phyloP scores from a whole-genome alignment of 495 filamentous ascomycete genomes.

The Pyronema omphalodes region DNA sequence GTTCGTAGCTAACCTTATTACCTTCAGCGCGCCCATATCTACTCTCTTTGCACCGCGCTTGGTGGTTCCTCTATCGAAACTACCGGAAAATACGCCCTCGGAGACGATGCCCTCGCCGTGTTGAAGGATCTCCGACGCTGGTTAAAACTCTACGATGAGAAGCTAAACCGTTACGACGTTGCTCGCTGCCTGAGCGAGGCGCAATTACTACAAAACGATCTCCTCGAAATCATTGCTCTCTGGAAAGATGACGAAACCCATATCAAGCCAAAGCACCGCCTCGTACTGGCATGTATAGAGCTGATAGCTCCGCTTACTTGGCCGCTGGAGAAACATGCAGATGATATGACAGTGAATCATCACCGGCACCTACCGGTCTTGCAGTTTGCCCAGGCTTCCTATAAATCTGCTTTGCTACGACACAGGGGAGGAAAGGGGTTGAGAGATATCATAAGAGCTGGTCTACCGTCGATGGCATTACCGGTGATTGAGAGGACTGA shows the following conservation, averaged over 20 bases:
- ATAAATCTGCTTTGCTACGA: slow-evolving; percentile 76
- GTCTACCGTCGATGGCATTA: slow-evolving; percentile 71
- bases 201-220: slow-evolving; percentile 76
- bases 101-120: slow-evolving; percentile 82
- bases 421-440: slow-evolving; percentile 59
- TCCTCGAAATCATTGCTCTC: slow-evolving; percentile 68
- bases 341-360: slow-evolving; percentile 79
- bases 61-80: slow-evolving; percentile 73
- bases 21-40: slow-evolving; percentile 55
- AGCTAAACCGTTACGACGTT: slow-evolving; percentile 85
- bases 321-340: slow-evolving; percentile 64
- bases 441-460: slow-evolving; percentile 56
- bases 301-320: slow-evolving; percentile 88
- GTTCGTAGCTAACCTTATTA: not conserved
- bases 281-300: slow-evolving; percentile 75
- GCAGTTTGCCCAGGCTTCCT: slow-evolving; percentile 66
- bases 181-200: slow-evolving; percentile 81
- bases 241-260: slow-evolving; percentile 48
- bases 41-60: slow-evolving; percentile 82
- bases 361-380: slow-evolving; percentile 77
- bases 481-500: slow-evolving; percentile 53
- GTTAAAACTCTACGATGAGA: slow-evolving; percentile 88
- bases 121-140: slow-evolving; percentile 84
- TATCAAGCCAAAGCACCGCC: slow-evolving; percentile 40
- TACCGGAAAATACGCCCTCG: slow-evolving; percentile 58